Base-by-base conservation (phyloP, 2,329 filamentous ascomycete species). In the Aotearoamyces nothofagi region DNA sequence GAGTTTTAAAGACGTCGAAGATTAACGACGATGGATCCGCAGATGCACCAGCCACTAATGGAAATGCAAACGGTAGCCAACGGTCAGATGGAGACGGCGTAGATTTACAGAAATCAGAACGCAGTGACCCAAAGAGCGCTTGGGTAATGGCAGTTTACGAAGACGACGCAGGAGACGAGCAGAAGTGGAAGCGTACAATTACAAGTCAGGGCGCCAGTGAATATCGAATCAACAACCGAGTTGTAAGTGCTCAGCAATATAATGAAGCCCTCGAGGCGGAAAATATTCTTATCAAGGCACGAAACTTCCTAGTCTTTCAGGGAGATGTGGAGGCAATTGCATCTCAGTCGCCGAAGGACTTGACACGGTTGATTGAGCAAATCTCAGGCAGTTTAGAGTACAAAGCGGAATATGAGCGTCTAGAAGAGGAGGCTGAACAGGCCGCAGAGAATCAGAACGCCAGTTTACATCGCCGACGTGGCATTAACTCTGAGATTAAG, bases 91-190 rank as follows among this genome's bases (percentile, higher is more conserved):
- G 68, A 22, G 70, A 75, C 29, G 72, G 68, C 19, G 61, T 69
- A 19, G 70, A 75, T 29, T 63, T 63, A 5, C 68, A 77, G 38
- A 66, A 71, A 31, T 66, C 73, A 31, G 75, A 70, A n/a, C 75
- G 70, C 19, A 70, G 73, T 39, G 87, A 98, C 44, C 90, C 90
- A 1, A 90, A 86, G 52, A 90, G 77, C 3, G 92, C 90, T 3
- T 98, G 87, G 87, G 92, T 98, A 9, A 96, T 94, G 84, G 90
- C 90, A 16, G 87, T 98, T 10, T 98, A 96, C 53, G 86, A 94
- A 51, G 90, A 98, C 48, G 90, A 98, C 50, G 84, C 84, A 2
- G 87, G 84, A 26, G 82, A 93, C 46, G 83, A 92, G 53, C 86
- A 94, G 49, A 75, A 77, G 41, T 98, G 90, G 90, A 93, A 93